Conservation (phyloP, 768 basidiomycete genomes). For the Mrakia gelida region DNA sequence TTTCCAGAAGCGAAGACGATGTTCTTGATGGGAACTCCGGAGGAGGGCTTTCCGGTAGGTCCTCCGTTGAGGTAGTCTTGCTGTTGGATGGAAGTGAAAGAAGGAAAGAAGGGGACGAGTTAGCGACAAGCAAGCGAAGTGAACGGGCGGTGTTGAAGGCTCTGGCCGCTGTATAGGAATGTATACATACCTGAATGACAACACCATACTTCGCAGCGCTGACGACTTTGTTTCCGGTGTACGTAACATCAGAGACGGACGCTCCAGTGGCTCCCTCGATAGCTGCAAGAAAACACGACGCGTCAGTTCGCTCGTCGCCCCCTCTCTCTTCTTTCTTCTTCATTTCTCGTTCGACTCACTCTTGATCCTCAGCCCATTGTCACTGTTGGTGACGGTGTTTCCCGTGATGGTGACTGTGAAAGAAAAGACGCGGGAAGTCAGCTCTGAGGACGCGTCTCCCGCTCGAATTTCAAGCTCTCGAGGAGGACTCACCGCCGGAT, state of each 20-base stretch:
- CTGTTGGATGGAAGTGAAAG: slow-evolving; percentile 36
- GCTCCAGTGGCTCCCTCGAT: slow-evolving; percentile 34
- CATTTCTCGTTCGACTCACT: slow-evolving; percentile 6
- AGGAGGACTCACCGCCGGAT: slow-evolving; percentile 37
- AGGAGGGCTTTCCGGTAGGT: slow-evolving; percentile 54
- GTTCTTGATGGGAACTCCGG: slow-evolving; percentile 56
- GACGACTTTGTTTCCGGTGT: slow-evolving; percentile 39
- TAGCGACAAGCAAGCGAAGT: neutral
- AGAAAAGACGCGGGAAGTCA: neutral
- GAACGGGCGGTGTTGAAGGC: too few relatives aligned
- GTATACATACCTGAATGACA: slow-evolving; percentile 56
- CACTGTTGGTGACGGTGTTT: slow-evolving; percentile 53
- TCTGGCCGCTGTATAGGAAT: slow-evolving; percentile 34
- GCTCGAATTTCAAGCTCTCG: neutral
- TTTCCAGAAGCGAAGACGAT: slow-evolving; percentile 51
- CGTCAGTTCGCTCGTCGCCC: neutral
- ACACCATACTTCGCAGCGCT: slow-evolving; percentile 55
- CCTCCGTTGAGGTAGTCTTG: slow-evolving; percentile 55
- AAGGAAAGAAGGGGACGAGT: neutral
- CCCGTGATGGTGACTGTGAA: slow-evolving; percentile 49
- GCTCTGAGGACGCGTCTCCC: neutral
- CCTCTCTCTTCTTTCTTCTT: too few relatives aligned
- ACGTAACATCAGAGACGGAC: slow-evolving; percentile 35
- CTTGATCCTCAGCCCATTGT: slow-evolving; percentile 59
- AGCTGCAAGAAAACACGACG: neutral